A percentile compares a stretch with the other conserved stretches of the same genome.
phyloP scores from a whole-genome alignment of 345 rosid species.

The Garcia nutans region DNA sequence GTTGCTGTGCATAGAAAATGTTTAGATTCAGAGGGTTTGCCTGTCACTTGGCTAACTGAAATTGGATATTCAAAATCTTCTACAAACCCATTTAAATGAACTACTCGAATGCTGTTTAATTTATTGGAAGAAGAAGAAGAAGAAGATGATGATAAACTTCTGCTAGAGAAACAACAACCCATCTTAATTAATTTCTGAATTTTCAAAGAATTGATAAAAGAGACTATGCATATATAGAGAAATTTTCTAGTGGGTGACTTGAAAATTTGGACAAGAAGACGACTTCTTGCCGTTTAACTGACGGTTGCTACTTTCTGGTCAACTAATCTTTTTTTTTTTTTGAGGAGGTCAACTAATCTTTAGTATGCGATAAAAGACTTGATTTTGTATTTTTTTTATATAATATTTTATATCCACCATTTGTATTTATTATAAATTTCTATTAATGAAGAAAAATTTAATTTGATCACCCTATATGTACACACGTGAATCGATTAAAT shows the following conservation, averaged over 20 bases:
- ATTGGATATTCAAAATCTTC: conserved; percentile 42
- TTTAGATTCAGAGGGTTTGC: conserved; percentile 20
- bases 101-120: conserved; percentile 35
- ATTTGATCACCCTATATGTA: too few relatives aligned
- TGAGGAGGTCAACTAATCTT: neutral
- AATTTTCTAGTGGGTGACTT: neutral
- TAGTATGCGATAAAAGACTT: too few relatives aligned
- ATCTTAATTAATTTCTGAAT: neutral
- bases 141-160: conserved; percentile 2
- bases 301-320: neutral
- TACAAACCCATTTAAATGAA: conserved; percentile 43
- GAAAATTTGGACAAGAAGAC: neutral
- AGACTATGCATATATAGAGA: neutral
- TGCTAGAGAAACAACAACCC: conserved; percentile 34
- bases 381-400: too few relatives aligned
- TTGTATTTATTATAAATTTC: too few relatives aligned
- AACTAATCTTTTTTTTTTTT: neutral
- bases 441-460: too few relatives aligned
- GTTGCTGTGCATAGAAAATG: conserved; percentile 43
- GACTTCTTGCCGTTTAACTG: neutral
- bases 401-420: too few relatives aligned
- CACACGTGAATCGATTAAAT: too few relatives aligned
- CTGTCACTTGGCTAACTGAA: conserved; percentile 30
- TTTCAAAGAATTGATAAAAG: neutral
- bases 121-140: neutral